phyloP scores from a whole-genome alignment of 2,329 filamentous ascomycete genomes.

The Chrysoporthe puriensis region DNA sequence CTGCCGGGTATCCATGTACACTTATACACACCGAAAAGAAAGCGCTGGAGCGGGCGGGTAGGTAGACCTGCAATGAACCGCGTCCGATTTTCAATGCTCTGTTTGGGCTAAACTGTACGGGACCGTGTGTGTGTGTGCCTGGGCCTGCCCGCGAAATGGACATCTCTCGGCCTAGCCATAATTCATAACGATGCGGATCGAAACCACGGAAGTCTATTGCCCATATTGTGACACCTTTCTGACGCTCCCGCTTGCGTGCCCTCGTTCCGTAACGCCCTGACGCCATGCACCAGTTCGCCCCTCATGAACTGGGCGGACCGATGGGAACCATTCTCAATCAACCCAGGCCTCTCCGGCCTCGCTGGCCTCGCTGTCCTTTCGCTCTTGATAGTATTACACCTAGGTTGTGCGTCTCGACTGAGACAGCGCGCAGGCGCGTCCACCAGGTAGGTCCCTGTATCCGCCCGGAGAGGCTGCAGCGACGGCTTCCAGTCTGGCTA shows the following conservation, averaged over 20 bases:
- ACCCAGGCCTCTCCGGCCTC: background rate
- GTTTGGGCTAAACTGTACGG: background rate
- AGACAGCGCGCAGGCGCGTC: background rate
- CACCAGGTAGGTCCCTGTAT: background rate
- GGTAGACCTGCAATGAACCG: background rate
- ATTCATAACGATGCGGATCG: background rate
- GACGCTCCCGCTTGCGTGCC: background rate
- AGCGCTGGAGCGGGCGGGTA: background rate
- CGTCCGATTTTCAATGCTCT: background rate
- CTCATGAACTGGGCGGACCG: background rate
- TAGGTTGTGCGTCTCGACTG: background rate
- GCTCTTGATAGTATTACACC: background rate
- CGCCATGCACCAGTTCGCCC: constrained; percentile 13
- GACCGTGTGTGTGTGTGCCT: background rate
- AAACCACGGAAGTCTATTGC: background rate
- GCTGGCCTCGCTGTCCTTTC: background rate
- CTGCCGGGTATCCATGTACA: background rate
- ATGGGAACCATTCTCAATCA: background rate
- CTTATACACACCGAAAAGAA: background rate
- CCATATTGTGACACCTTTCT: background rate
- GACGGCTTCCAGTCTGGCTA: background rate
- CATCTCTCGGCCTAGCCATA: background rate
- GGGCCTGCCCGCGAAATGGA: background rate
- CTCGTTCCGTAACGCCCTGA: constrained; percentile 17
- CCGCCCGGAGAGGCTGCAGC: background rate